These are phyloP conservation scores for Gillenia trifoliata DNA, from an alignment of 306 rosid genomes.

Conservation along the genomic window DNA sequence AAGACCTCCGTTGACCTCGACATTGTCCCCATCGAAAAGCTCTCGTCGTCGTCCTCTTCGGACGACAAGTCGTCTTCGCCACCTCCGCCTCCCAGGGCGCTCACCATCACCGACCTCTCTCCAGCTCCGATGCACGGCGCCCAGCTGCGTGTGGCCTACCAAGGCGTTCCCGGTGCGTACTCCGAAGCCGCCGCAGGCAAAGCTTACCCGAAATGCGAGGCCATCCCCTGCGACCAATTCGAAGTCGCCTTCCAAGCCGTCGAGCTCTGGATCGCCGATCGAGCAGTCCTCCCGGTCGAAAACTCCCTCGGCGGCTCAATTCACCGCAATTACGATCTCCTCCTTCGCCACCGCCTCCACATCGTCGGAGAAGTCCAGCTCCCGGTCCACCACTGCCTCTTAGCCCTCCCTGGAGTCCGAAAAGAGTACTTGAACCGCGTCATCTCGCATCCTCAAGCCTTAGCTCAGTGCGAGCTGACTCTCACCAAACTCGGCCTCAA, in stretches of 20 bases:
- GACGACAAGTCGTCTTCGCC: constrained; percentile 34
- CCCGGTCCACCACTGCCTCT: constrained; percentile 93
- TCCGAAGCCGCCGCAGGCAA: constrained; percentile 96
- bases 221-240: constrained; percentile 96
- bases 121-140: constrained; percentile 99
- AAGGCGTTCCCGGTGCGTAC: constrained; percentile 96
- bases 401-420: constrained; percentile 73
- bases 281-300: constrained; percentile 83
- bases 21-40: constrained; percentile 58
- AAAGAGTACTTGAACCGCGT: constrained; percentile 75
- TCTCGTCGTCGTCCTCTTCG: not conserved
- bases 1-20: constrained; percentile 45
- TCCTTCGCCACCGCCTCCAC: constrained; percentile 96
- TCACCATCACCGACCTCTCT: constrained; percentile 75
- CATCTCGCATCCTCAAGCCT: constrained; percentile 92
- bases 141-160: constrained; percentile 81
- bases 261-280: constrained; percentile 96
- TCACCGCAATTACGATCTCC: constrained; percentile 90
- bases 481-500: constrained; percentile 78
- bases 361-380: constrained; percentile 95
- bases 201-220: constrained; percentile 90
- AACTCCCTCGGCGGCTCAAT: constrained; percentile 97
- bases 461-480: constrained; percentile 78
- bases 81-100: constrained; percentile 35
- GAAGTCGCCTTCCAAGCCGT: constrained; percentile 96